Percentiles rank a stretch among this genome's conserved stretches.
Evolutionary conservation across 2,329 filamentous ascomycete genomes (phyloP).

Genomic region (Monosporascus ibericus): DNA sequence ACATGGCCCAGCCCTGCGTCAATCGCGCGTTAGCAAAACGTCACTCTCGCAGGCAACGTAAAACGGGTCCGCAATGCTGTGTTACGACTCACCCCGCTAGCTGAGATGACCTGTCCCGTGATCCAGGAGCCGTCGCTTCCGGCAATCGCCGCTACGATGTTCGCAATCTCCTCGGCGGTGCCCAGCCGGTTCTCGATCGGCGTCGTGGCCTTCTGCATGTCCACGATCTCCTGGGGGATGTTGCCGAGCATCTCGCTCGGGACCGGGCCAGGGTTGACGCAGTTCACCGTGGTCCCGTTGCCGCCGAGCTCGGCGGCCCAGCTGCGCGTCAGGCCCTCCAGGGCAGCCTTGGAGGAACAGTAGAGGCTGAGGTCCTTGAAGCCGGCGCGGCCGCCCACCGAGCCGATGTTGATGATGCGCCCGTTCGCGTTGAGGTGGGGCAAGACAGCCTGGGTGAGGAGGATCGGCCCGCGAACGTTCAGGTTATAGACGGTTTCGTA

Average conservation of each 20-base stretch:
- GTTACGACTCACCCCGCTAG: conserved; percentile 37
- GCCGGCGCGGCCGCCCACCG: conserved; percentile 42
- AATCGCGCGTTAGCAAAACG: neutral
- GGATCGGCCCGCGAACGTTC: conserved; percentile 48
- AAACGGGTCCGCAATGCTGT: no score
- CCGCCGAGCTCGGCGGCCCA: conserved; percentile 53
- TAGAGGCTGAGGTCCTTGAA: conserved; percentile 44
- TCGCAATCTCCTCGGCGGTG: conserved; percentile 46
- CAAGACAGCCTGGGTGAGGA: conserved; percentile 47
- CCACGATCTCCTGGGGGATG: conserved; percentile 41
- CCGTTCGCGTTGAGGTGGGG: conserved; percentile 40
- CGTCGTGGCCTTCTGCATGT: conserved; percentile 43
- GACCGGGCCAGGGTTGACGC: conserved; percentile 53
- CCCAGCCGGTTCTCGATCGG: conserved; percentile 46
- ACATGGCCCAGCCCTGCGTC: neutral
- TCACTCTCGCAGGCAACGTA: neutral
- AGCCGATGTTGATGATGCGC: conserved; percentile 55
- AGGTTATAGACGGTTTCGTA: conserved; percentile 49
- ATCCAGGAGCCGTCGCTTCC: conserved; percentile 43
- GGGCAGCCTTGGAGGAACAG: conserved; percentile 50
- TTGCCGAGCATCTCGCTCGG: conserved; percentile 51
- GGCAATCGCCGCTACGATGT: conserved; percentile 50
- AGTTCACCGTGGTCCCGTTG: conserved; percentile 54
- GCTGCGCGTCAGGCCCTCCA: conserved; percentile 53
- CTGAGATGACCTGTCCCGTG: conserved; percentile 49